Evolutionary conservation across 2,329 filamentous ascomycete species (phyloP).

Genomic region (Aspergillus transmontanensis): DNA sequence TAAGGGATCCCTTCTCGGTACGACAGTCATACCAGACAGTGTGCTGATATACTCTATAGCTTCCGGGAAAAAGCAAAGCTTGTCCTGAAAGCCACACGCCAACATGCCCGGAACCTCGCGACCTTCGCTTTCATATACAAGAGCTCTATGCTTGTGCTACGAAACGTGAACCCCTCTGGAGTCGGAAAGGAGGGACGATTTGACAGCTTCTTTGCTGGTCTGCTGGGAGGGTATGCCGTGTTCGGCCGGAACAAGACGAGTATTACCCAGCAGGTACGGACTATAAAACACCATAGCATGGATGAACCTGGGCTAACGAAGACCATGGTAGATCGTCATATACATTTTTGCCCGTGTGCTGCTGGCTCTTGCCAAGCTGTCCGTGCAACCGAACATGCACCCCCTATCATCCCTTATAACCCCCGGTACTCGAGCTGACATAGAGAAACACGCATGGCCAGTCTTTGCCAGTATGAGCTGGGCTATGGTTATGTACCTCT

Average conservation of each 20-base stretch:
- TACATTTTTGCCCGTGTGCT: constrained; percentile 94
- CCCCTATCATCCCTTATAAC: constrained; percentile 46
- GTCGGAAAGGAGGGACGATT: constrained; percentile 66
- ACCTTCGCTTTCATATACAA: constrained; percentile 94
- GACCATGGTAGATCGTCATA: constrained; percentile 77
- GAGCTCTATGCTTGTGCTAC: constrained; percentile 72
- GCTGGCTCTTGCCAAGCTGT: constrained; percentile 79
- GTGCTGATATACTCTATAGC: constrained; percentile 33
- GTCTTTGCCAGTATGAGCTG: constrained; percentile 89
- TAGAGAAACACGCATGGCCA: constrained; percentile 80
- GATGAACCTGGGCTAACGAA: neutral
- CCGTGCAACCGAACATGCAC: constrained; percentile 64
- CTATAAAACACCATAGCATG: neutral
- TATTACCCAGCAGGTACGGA: constrained; percentile 71
- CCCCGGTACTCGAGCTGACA: constrained; percentile 48
- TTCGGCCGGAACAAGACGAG: constrained; percentile 81
- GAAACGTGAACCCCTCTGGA: constrained; percentile 52
- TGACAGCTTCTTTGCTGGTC: constrained; percentile 83
- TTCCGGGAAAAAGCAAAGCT: constrained; percentile 76
- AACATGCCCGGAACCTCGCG: constrained; percentile 88
- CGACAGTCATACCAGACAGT: neutral
- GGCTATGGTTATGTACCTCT: constrained; percentile 94
- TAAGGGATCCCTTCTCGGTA: constrained; percentile 48
- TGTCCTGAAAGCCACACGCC: constrained; percentile 82
- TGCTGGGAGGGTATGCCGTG: constrained; percentile 88